Evolutionary conservation across 345 rosid genomes (phyloP).

Genomic region (Sonneratia alba): DNA sequence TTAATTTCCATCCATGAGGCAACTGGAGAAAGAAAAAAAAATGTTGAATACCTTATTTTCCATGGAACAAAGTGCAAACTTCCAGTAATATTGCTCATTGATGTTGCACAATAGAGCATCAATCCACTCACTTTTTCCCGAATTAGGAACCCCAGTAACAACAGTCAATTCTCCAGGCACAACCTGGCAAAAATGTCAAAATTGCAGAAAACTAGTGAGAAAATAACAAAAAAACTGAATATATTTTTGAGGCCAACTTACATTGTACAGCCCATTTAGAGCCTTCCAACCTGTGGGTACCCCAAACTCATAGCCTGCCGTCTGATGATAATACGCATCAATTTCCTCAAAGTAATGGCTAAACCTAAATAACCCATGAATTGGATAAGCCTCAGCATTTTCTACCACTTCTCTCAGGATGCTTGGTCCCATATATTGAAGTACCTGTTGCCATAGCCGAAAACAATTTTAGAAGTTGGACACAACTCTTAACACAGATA

Average conservation of each 20-base stretch:
- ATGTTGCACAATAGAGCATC: slow-evolving; percentile 88
- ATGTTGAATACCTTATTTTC: slow-evolving; percentile 63
- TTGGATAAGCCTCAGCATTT: slow-evolving; percentile 85
- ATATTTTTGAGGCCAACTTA: slow-evolving; percentile 21
- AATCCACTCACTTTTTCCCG: slow-evolving; percentile 99
- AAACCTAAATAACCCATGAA: slow-evolving; percentile 68
- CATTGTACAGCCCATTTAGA: slow-evolving; percentile 64
- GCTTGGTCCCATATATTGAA: slow-evolving; percentile 66
- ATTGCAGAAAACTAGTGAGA: background rate
- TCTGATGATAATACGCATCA: slow-evolving; percentile 63
- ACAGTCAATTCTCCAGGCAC: slow-evolving; percentile 93
- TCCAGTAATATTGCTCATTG: slow-evolving; percentile 68
- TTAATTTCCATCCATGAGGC: background rate
- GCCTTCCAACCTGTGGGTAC: slow-evolving; percentile 77
- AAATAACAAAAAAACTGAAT: background rate
- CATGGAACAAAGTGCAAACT: slow-evolving; percentile 94
- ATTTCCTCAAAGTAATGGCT: slow-evolving; percentile 70
- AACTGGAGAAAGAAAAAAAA: background rate
- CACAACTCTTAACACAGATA: background rate
- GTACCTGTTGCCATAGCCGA: slow-evolving; percentile 43
- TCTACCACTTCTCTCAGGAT: slow-evolving; percentile 57
- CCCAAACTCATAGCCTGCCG: slow-evolving; percentile 60
- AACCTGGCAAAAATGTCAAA: slow-evolving; percentile 39
- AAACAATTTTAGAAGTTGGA: background rate
- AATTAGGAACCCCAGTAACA: slow-evolving; percentile 91